Percentiles rank a stretch among this genome's conserved stretches.
These are phyloP conservation scores for Salvia hispanica DNA, from an alignment of 257 asterid genomes.

Conservation along the genomic window DNA sequence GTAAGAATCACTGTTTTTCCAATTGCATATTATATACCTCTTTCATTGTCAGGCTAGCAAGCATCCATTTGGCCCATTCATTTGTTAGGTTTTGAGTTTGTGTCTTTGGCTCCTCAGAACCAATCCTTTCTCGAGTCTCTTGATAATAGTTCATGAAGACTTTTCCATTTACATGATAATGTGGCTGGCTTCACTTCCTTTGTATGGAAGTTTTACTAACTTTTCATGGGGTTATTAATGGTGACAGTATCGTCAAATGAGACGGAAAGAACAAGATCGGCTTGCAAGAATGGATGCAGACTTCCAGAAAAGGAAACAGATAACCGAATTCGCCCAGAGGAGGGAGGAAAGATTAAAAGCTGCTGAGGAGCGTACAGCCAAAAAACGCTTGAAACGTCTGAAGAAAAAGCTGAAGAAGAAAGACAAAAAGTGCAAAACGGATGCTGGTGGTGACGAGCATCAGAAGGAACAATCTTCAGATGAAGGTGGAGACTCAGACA, in stretches of 20 bases:
- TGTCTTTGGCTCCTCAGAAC: not conserved
- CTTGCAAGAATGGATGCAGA: slow-evolving; percentile 95
- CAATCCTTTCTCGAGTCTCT: not conserved
- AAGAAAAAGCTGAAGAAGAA: slow-evolving; percentile 84
- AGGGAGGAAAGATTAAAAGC: slow-evolving; percentile 88
- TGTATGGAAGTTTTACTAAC: slow-evolving; percentile 8
- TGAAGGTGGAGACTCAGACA: slow-evolving; percentile 54
- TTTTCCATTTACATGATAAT: not conserved
- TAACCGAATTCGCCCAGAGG: slow-evolving; percentile 67
- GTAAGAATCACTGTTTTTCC: not conserved
- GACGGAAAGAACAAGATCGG: slow-evolving; percentile 95
- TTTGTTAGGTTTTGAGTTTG: not conserved
- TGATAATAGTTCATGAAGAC: not conserved
- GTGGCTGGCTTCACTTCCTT: not conserved
- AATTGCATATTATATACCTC: not conserved
- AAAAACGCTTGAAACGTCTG: slow-evolving; percentile 77
- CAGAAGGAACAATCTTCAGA: slow-evolving; percentile 57
- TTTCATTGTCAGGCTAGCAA: no score
- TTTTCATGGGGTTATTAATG: slow-evolving; percentile 26
- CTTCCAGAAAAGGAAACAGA: slow-evolving; percentile 68
- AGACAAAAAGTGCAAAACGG: slow-evolving; percentile 48
- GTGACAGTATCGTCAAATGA: slow-evolving; percentile 93
- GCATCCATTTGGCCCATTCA: no score
- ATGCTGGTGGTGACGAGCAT: slow-evolving; percentile 46
- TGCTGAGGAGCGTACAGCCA: slow-evolving; percentile 86